Evolutionary conservation across 306 rosid genomes (phyloP).

Genomic region (Mimosa bimucronata): DNA sequence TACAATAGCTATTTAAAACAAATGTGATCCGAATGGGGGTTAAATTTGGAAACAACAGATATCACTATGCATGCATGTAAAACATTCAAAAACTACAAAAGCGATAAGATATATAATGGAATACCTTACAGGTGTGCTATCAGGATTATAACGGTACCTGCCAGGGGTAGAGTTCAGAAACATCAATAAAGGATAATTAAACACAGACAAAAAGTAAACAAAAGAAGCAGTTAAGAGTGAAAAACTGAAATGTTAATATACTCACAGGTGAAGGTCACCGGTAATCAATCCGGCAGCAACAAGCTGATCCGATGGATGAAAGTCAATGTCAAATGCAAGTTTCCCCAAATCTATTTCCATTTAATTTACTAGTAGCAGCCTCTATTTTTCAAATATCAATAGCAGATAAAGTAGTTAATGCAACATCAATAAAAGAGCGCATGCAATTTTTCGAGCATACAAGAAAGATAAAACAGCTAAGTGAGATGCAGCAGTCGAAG

Average conservation of each 20-base stretch:
- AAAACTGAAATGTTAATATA: neutral
- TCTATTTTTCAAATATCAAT: neutral
- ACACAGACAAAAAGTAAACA: neutral
- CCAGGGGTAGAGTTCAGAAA: neutral
- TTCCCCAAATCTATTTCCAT: slow-evolving; percentile 77
- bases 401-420: too few species aligned
- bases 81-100: slow-evolving; percentile 15
- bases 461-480: too few species aligned
- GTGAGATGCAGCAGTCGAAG: too few species aligned
- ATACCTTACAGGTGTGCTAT: slow-evolving; percentile 65
- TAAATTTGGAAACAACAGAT: slow-evolving; percentile 17
- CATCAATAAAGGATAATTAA: neutral
- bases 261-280: slow-evolving; percentile 74
- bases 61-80: neutral
- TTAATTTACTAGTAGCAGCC: neutral
- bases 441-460: too few species aligned
- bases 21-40: neutral
- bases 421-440: too few species aligned
- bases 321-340: slow-evolving; percentile 70
- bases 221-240: neutral
- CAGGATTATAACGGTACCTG: slow-evolving; percentile 66
- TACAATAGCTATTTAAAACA: neutral
- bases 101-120: slow-evolving; percentile 9
- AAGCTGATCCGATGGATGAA: slow-evolving; percentile 69
- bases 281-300: slow-evolving; percentile 66